A percentile compares a stretch with the other conserved stretches of the same genome.
Evolutionary conservation across 2,329 filamentous ascomycete species (phyloP).

Genomic region (Aureobasidium pullulans): DNA sequence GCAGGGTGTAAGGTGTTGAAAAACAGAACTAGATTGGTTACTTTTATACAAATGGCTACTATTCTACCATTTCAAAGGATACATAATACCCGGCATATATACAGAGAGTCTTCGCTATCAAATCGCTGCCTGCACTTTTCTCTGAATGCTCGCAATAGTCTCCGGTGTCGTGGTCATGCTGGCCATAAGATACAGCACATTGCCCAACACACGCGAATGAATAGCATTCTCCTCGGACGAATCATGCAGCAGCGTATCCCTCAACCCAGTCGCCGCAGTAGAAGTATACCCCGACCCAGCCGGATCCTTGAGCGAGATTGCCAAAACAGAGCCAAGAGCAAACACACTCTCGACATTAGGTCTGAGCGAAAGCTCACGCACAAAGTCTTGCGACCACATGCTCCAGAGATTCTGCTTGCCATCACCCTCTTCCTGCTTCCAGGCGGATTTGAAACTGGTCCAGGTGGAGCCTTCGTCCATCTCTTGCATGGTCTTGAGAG

Average conservation of each 20-base stretch:
- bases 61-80: no score
- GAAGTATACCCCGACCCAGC: slow-evolving; percentile 47
- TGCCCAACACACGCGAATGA: slow-evolving; percentile 54
- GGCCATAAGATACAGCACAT: slow-evolving; percentile 56
- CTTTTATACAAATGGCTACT: no score
- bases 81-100: neutral
- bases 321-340: slow-evolving; percentile 67
- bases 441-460: slow-evolving; percentile 47
- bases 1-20: slow-evolving; percentile 34
- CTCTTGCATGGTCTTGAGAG: slow-evolving; percentile 50
- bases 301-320: slow-evolving; percentile 51
- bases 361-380: slow-evolving; percentile 52
- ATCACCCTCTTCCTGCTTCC: slow-evolving; percentile 25
- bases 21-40: no score
- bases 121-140: slow-evolving; percentile 31
- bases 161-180: slow-evolving; percentile 44
- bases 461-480: slow-evolving; percentile 53
- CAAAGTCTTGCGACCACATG: slow-evolving; percentile 58
- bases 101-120: neutral
- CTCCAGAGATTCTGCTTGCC: slow-evolving; percentile 50
- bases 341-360: slow-evolving; percentile 57
- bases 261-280: slow-evolving; percentile 46
- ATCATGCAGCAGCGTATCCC: slow-evolving; percentile 40
- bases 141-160: slow-evolving; percentile 35
- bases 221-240: slow-evolving; percentile 34